A percentile compares a stretch with the other conserved stretches of the same genome.
These are phyloP conservation scores for Sporothrix curviconia DNA, from an alignment of 2,329 filamentous ascomycete species.

Conservation along the genomic window DNA sequence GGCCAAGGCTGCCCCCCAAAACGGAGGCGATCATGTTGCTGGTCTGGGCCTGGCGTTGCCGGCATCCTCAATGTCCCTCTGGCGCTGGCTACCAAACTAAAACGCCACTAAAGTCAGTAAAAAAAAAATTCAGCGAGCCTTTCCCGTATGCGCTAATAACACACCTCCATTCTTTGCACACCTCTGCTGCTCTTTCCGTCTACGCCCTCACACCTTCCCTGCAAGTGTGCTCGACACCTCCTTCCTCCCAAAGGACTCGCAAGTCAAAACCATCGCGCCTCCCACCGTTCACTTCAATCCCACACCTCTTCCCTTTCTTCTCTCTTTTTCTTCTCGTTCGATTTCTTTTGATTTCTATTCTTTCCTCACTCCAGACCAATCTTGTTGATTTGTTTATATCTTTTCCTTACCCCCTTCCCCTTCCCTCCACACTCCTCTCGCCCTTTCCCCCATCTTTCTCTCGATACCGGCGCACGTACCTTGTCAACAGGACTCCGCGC, in stretches of 20 bases:
- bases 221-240: background rate
- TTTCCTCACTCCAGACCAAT: background rate
- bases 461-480: too few relatives aligned
- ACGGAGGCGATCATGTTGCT: background rate
- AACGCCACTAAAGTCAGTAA: background rate
- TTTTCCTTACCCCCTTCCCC: background rate
- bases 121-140: slow-evolving; percentile 2
- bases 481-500: too few relatives aligned
- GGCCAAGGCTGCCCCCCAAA: slow-evolving; percentile 3
- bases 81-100: background rate
- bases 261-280: slow-evolving; percentile 18
- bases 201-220: slow-evolving; percentile 8
- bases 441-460: background rate
- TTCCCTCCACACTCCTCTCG: background rate
- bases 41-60: background rate
- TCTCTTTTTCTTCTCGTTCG: background rate
- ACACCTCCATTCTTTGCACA: slow-evolving; percentile 14
- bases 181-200: slow-evolving; percentile 2
- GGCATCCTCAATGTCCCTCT: background rate
- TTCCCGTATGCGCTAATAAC: slow-evolving; percentile 16
- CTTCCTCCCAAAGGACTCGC: slow-evolving; percentile 7
- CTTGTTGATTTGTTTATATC: background rate
- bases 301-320: background rate
- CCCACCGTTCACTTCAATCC: slow-evolving; percentile 10
- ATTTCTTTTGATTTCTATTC: background rate